Evolutionary conservation across 768 basidiomycete species (phyloP).

Genomic region (Hygrocybe punicea): DNA sequence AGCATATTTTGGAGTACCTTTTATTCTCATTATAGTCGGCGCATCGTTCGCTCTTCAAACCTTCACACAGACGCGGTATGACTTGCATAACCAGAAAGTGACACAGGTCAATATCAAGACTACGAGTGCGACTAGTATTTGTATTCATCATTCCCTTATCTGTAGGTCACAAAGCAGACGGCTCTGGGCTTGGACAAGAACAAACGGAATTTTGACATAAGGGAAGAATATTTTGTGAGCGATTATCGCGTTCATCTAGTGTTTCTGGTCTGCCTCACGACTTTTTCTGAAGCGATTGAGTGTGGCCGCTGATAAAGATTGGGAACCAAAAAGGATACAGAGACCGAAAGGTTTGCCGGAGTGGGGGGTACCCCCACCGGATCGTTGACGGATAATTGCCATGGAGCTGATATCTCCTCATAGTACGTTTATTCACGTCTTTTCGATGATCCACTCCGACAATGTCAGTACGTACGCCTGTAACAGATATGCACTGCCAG

Average conservation of each 20-base stretch:
- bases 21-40: slow-evolving; percentile 78
- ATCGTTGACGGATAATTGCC: slow-evolving; percentile 13
- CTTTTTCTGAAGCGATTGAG: slow-evolving; percentile 1
- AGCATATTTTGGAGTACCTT: slow-evolving; percentile 79
- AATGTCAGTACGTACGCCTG: no score
- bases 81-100: slow-evolving; percentile 78
- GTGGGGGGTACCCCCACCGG: slow-evolving; percentile 78
- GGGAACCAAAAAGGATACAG: slow-evolving; percentile 83
- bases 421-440: no score
- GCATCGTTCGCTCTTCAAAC: slow-evolving; percentile 80
- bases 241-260: background rate
- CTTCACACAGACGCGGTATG: slow-evolving; percentile 90
- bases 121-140: background rate
- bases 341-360: slow-evolving; percentile 87
- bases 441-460: no score
- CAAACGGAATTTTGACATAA: slow-evolving; percentile 83
- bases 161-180: slow-evolving; percentile 70
- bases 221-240: slow-evolving; percentile 95
- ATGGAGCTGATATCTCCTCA: no score
- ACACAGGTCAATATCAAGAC: slow-evolving; percentile 51
- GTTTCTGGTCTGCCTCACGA: background rate
- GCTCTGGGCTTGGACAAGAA: slow-evolving; percentile 67
- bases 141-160: background rate
- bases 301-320: slow-evolving; percentile 54
- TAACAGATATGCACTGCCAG: no score